These are phyloP conservation scores for Saccharomyces hybrid DNA, from an alignment of 1,139 yeast species.

Conservation along the genomic window DNA sequence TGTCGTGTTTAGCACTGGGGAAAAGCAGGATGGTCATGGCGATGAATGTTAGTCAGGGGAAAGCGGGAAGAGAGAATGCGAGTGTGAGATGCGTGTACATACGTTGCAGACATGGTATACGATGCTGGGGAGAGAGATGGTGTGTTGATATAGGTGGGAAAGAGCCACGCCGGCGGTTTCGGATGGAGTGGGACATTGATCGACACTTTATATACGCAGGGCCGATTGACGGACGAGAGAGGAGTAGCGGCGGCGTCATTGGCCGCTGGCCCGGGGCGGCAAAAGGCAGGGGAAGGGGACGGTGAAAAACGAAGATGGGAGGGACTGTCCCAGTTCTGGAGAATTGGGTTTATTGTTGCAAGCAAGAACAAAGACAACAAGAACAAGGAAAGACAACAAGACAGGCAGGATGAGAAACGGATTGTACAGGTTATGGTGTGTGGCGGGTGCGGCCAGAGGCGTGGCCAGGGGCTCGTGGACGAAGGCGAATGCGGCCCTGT, in stretches of 20 bases:
- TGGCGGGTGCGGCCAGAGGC: neutral
- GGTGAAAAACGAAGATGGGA: neutral
- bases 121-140: neutral
- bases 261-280: conserved; percentile 1
- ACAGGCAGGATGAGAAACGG: neutral
- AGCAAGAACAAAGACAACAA: neutral
- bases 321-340: neutral
- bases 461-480: neutral
- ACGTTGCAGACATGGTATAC: neutral
- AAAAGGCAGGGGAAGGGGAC: neutral
- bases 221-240: neutral
- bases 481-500: neutral
- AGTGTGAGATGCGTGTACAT: neutral
- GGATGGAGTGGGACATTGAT: neutral
- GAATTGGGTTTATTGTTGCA: neutral
- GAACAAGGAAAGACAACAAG: neutral
- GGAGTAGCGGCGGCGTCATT: conserved; percentile 1
- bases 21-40: neutral
- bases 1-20: conserved; percentile 1
- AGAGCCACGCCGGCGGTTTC: neutral
- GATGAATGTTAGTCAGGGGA: neutral
- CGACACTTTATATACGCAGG: conserved; percentile 1
- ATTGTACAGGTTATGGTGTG: neutral
- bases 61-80: neutral
- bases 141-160: neutral